Percentiles rank a stretch among this genome's conserved stretches.
These are phyloP conservation scores for Baeospora myosura DNA, from an alignment of 1,284 basidiomycete genomes.

Conservation along the genomic window DNA sequence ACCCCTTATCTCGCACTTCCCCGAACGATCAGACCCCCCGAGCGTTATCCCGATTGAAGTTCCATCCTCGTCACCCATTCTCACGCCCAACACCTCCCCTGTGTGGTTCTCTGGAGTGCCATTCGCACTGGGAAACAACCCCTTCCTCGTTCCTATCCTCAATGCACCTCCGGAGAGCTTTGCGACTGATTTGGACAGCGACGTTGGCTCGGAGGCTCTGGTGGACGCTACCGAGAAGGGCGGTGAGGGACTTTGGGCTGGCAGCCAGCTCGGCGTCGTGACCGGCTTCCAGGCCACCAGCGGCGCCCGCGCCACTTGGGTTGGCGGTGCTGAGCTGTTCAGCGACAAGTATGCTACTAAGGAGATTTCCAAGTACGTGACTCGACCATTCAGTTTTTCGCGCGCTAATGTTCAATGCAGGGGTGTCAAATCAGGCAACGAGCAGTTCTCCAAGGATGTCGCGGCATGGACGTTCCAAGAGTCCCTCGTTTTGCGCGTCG, in stretches of 20 bases:
- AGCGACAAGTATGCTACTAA: slow-evolving; percentile 63
- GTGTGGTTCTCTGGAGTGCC: slow-evolving; percentile 78
- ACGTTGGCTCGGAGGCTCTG: slow-evolving; percentile 48
- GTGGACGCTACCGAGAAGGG: slow-evolving; percentile 63
- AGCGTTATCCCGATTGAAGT: slow-evolving; percentile 55
- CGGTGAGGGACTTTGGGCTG: slow-evolving; percentile 74
- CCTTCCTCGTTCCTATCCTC: slow-evolving; percentile 78
- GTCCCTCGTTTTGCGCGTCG: slow-evolving; percentile 73
- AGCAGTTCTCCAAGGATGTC: slow-evolving; percentile 67
- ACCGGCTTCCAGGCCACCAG: slow-evolving; percentile 84
- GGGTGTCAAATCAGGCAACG: slow-evolving; percentile 67
- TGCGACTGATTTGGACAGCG: slow-evolving; percentile 56
- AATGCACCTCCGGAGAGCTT: slow-evolving; percentile 72
- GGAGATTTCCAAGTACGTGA: slow-evolving; percentile 52
- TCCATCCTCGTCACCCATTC: slow-evolving; percentile 28
- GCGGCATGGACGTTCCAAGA: slow-evolving; percentile 91
- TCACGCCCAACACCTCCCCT: slow-evolving; percentile 41
- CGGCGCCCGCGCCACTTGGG: slow-evolving; percentile 75
- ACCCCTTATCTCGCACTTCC: slow-evolving; percentile 71
- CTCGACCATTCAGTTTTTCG: slow-evolving; percentile 3
- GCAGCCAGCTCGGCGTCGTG: slow-evolving; percentile 68
- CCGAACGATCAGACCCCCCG: slow-evolving; percentile 50
- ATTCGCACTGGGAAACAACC: slow-evolving; percentile 71
- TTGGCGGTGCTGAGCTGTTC: slow-evolving; percentile 78
- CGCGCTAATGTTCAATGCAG: slow-evolving; percentile 24